Evolutionary conservation across 129 eudicot species (phyloP).

Genomic region (Chrysanthemum lavandulifolium): DNA sequence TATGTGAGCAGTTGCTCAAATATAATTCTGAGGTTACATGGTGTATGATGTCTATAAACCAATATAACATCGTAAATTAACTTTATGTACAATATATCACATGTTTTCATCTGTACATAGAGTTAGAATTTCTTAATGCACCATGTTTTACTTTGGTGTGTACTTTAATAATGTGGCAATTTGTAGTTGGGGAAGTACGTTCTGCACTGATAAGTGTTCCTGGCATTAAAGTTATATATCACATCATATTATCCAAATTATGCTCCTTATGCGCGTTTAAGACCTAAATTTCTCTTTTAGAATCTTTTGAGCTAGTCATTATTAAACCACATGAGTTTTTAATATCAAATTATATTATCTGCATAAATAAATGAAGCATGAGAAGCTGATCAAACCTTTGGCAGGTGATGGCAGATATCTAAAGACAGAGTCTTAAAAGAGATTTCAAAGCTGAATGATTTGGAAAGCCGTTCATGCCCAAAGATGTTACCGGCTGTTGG

Average conservation of each 20-base stretch:
- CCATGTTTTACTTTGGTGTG: conserved; percentile 4
- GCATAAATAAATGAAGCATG: conserved; percentile 17
- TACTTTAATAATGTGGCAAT: conserved; percentile 4
- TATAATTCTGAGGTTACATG: not conserved
- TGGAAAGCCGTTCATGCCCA: conserved; percentile 34
- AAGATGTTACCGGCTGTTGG: conserved; percentile 64
- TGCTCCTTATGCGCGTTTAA: not conserved
- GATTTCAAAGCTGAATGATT: conserved; percentile 55
- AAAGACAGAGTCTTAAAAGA: conserved; percentile 62
- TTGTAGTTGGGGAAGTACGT: conserved; percentile 2
- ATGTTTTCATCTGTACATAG: conserved; percentile 5
- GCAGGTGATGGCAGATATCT: conserved; percentile 97
- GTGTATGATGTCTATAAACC: not conserved
- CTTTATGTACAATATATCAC: not conserved
- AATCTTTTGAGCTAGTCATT: conserved; percentile 4
- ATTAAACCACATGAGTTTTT: not conserved
- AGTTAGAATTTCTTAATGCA: conserved; percentile 10
- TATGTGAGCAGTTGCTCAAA: conserved; percentile 5
- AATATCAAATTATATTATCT: not conserved
- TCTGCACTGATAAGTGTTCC: no score
- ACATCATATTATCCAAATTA: not conserved
- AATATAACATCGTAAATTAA: not conserved
- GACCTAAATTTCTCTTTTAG: not conserved
- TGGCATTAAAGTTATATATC: not conserved
- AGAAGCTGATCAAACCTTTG: conserved; percentile 76